These are phyloP conservation scores for Fusarium nygamai DNA, from an alignment of 2,329 filamentous ascomycete species.

Conservation along the genomic window DNA sequence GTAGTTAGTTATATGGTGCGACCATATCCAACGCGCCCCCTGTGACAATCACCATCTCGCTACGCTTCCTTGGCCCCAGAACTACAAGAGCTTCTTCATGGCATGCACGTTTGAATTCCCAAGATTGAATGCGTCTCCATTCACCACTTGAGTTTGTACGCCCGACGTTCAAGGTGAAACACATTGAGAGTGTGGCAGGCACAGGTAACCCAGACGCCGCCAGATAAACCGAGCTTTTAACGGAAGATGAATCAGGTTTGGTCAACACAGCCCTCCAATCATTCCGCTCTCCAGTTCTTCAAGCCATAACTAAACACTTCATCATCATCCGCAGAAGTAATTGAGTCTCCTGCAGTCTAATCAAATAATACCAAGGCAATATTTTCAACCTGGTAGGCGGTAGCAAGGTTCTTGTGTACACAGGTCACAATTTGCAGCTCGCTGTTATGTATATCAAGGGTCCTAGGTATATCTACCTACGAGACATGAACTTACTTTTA, in stretches of 20 bases:
- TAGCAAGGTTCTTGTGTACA: neutral
- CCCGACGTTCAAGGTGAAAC: neutral
- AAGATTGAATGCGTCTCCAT: neutral
- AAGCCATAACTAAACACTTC: neutral
- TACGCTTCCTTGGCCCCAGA: neutral
- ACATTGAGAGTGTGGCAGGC: neutral
- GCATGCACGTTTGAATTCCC: neutral
- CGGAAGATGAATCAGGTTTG: neutral
- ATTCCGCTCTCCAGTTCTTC: neutral
- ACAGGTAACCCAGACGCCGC: neutral
- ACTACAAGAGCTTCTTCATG: neutral
- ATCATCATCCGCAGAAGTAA: neutral
- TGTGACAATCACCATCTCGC: conserved; percentile 1
- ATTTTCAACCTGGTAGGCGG: conserved; percentile 1
- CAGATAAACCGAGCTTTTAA: neutral
- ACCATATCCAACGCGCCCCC: neutral
- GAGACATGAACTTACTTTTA: neutral
- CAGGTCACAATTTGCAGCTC: conserved; percentile 1
- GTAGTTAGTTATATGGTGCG: neutral
- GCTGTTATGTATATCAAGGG: neutral
- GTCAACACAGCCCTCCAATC: neutral
- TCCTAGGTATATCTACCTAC: neutral
- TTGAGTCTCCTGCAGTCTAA: neutral
- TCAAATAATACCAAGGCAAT: neutral
- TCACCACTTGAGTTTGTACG: neutral